These are phyloP conservation scores for Striga hermonthica DNA, from an alignment of 305 asterid species.

Conservation along the genomic window DNA sequence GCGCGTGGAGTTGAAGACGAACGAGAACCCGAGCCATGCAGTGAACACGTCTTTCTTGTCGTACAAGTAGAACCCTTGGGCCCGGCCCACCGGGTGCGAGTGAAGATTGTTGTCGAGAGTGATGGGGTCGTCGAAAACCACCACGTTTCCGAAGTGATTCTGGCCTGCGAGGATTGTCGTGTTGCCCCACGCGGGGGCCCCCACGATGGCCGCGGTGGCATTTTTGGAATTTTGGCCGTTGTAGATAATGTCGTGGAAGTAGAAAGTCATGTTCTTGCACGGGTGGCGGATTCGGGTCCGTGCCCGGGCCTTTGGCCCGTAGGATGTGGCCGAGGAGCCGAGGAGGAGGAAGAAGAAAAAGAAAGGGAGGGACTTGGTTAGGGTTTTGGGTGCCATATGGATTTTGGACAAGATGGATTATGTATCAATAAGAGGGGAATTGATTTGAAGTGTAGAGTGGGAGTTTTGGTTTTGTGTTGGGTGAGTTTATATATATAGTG, in stretches of 20 bases:
- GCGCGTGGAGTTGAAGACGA: constrained; percentile 49
- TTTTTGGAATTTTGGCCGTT: constrained; percentile 50
- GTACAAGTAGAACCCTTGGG: constrained; percentile 62
- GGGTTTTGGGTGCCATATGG: too few species aligned
- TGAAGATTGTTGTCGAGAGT: constrained; percentile 59
- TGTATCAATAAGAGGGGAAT: too few species aligned
- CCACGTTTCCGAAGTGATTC: constrained; percentile 51
- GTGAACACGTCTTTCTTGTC: constrained; percentile 41
- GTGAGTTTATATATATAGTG: neutral
- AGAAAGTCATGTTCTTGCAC: constrained; percentile 37
- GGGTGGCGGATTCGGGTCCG: constrained; percentile 1
- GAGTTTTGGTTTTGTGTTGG: neutral
- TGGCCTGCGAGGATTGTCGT: constrained; percentile 41
- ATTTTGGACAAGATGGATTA: too few species aligned
- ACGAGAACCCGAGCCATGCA: constrained; percentile 65
- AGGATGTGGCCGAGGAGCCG: constrained; percentile 1
- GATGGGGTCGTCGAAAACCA: constrained; percentile 68
- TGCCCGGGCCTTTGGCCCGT: neutral
- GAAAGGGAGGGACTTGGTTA: constrained; percentile 4
- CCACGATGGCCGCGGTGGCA: constrained; percentile 59
- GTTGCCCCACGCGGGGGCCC: constrained; percentile 60
- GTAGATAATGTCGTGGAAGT: constrained; percentile 64
- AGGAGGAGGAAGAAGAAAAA: constrained; percentile 31
- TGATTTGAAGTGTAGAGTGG: neutral
- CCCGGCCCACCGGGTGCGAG: constrained; percentile 60